Percentiles rank a stretch among this genome's conserved stretches.
Conservation (phyloP, 2,329 filamentous ascomycete species). For the Tolypocladium sp. region DNA sequence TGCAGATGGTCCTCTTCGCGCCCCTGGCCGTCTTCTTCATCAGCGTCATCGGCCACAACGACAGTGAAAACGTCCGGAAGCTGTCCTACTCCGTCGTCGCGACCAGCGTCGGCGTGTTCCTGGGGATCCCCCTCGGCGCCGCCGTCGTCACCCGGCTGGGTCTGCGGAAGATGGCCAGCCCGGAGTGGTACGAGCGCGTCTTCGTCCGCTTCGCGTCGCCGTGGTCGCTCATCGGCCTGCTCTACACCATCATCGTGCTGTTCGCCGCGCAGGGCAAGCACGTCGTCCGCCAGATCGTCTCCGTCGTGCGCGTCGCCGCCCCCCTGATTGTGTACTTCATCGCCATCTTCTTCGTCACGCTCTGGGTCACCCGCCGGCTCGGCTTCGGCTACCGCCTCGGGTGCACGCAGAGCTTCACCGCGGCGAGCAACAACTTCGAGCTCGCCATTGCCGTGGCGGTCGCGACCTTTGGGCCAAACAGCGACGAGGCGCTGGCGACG, state of each 20-base stretch:
- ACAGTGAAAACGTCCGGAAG: slow-evolving; percentile 17
- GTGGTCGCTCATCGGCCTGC: slow-evolving; percentile 69
- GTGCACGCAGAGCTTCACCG: slow-evolving; percentile 77
- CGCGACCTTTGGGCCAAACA: slow-evolving; percentile 67
- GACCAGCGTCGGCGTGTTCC: slow-evolving; percentile 72
- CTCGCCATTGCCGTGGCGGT: slow-evolving; percentile 83
- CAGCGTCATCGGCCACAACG: slow-evolving; percentile 50
- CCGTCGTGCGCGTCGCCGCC: slow-evolving; percentile 71
- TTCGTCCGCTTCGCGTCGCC: slow-evolving; percentile 66
- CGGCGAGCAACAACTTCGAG: slow-evolving; percentile 90
- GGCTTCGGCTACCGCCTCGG: slow-evolving; percentile 65
- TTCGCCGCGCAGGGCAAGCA: slow-evolving; percentile 73
- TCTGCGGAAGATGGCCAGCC: slow-evolving; percentile 44
- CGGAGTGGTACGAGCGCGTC: slow-evolving; percentile 53
- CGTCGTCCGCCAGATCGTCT: slow-evolving; percentile 75
- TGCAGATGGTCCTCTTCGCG: slow-evolving; percentile 67
- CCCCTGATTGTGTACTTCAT: slow-evolving; percentile 77
- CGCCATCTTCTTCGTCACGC: slow-evolving; percentile 62
- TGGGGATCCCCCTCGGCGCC: slow-evolving; percentile 74
- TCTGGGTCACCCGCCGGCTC: slow-evolving; percentile 51
- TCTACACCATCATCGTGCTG: slow-evolving; percentile 80
- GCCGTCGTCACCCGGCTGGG: slow-evolving; percentile 66
- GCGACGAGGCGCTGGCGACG: slow-evolving; percentile 70
- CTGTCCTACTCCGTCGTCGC: slow-evolving; percentile 59
- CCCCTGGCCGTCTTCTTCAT: slow-evolving; percentile 64